These are phyloP conservation scores for Lotus japonicus DNA, from an alignment of 306 rosid species.

Conservation along the genomic window DNA sequence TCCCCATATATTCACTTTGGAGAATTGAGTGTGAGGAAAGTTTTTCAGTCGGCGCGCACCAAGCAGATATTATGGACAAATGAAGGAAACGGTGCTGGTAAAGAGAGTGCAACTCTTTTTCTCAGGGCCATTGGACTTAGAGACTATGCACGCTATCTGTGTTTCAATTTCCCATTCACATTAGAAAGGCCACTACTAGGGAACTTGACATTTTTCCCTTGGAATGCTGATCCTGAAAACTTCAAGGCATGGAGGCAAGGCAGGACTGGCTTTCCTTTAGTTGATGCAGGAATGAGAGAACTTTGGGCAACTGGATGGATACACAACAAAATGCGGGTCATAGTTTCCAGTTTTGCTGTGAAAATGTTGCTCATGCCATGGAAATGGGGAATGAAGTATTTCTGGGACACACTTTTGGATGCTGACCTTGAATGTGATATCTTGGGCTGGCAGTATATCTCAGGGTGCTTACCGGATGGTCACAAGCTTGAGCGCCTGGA, in stretches of 20 bases:
- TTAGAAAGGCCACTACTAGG: not conserved
- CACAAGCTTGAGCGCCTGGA: conserved; percentile 9
- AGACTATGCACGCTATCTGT: not conserved
- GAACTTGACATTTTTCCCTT: not conserved
- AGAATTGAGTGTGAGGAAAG: conserved; percentile 2
- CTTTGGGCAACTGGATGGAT: conserved; percentile 11
- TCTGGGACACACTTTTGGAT: conserved; percentile 17
- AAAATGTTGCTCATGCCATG: conserved; percentile 11
- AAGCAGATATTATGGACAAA: conserved; percentile 3
- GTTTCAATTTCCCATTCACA: conserved; percentile 11
- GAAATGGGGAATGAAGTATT: conserved; percentile 7
- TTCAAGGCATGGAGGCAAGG: conserved; percentile 9
- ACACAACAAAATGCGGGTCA: conserved; percentile 14
- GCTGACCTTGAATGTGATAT: conserved; percentile 9
- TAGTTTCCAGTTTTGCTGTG: not conserved
- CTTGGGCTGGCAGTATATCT: conserved; percentile 10
- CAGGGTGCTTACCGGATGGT: conserved; percentile 3
- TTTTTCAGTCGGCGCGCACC: not conserved
- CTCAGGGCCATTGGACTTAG: conserved; percentile 4
- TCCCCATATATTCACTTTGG: conserved; percentile 8
- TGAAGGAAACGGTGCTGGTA: not conserved
- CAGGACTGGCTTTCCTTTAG: conserved; percentile 3
- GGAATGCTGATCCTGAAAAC: not conserved
- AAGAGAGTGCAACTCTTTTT: conserved; percentile 1
- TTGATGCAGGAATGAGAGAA: conserved; percentile 14